phyloP scores from a whole-genome alignment of 2,329 filamentous ascomycete genomes.

The Hymenoscyphus fructigenus region DNA sequence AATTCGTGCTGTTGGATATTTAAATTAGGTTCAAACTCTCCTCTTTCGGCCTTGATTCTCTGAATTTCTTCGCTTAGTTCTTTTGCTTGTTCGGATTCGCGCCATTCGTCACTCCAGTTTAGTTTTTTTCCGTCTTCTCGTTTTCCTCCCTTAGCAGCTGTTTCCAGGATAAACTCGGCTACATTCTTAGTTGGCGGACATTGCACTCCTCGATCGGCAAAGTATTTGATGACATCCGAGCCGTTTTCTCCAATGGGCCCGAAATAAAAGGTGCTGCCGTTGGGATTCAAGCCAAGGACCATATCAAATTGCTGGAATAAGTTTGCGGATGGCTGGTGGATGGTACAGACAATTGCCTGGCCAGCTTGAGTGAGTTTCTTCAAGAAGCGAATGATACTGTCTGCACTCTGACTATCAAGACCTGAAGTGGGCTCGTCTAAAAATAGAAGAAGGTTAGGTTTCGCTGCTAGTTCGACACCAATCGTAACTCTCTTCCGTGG shows the following conservation, averaged over 20 bases:
- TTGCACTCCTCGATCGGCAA: slow-evolving; percentile 61
- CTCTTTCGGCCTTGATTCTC: slow-evolving; percentile 35
- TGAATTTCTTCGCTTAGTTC: slow-evolving; percentile 64
- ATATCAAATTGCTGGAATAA: slow-evolving; percentile 73
- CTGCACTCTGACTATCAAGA: slow-evolving; percentile 68
- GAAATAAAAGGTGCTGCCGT: slow-evolving; percentile 71
- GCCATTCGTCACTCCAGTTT: slow-evolving; percentile 77
- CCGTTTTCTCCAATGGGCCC: slow-evolving; percentile 69
- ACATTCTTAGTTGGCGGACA: slow-evolving; percentile 68
- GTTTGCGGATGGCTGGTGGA: slow-evolving; percentile 69
- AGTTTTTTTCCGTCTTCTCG: slow-evolving; percentile 54
- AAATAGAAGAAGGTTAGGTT: slow-evolving; percentile 66
- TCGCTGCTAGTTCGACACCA: slow-evolving; percentile 70
- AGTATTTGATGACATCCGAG: slow-evolving; percentile 64
- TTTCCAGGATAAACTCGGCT: slow-evolving; percentile 66
- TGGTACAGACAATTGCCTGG: slow-evolving; percentile 72
- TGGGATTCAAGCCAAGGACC: slow-evolving; percentile 66
- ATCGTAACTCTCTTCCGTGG: slow-evolving; percentile 71
- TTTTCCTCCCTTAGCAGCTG: slow-evolving; percentile 56
- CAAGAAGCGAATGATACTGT: slow-evolving; percentile 66
- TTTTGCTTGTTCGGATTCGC: slow-evolving; percentile 59
- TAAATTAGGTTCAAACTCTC: slow-evolving; percentile 41
- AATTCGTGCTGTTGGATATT: slow-evolving; percentile 53
- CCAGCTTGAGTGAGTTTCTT: slow-evolving; percentile 66
- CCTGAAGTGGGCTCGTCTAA: slow-evolving; percentile 72